Percentiles rank a stretch among this genome's conserved stretches.
Evolutionary conservation across 495 filamentous ascomycete species (phyloP).

Genomic region (Penicillium chermesinum): DNA sequence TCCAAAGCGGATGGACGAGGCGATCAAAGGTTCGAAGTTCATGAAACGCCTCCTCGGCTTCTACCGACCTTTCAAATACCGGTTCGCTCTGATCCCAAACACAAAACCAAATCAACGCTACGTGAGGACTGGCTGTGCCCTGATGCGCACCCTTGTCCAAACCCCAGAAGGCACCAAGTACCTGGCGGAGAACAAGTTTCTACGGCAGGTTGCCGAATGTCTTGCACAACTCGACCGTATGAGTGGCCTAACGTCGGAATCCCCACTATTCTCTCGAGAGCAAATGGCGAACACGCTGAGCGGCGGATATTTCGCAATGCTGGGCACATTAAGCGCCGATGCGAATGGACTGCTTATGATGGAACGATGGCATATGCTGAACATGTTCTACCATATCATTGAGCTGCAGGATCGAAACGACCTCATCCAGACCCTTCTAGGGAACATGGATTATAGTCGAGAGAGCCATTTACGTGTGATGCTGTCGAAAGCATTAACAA

Average conservation of each 20-base stretch:
- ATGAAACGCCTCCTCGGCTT: constrained; percentile 91
- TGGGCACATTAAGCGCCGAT: constrained; percentile 80
- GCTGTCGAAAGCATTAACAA: constrained; percentile 85
- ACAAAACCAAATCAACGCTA: constrained; percentile 93
- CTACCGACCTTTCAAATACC: constrained; percentile 93
- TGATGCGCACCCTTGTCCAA: constrained; percentile 81
- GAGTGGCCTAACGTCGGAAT: constrained; percentile 82
- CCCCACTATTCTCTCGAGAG: constrained; percentile 80
- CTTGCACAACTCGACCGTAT: constrained; percentile 88
- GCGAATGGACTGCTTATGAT: constrained; percentile 80
- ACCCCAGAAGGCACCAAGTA: constrained; percentile 78
- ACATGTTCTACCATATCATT: constrained; percentile 98
- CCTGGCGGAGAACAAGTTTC: constrained; percentile 83
- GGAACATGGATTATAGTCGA: constrained; percentile 85
- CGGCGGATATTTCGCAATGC: constrained; percentile 88
- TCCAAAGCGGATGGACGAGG: constrained; percentile 86
- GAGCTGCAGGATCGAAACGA: constrained; percentile 87
- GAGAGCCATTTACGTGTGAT: constrained; percentile 88
- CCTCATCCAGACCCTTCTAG: constrained; percentile 76
- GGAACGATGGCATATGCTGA: constrained; percentile 93
- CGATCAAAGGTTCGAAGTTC: constrained; percentile 91
- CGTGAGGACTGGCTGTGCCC: constrained; percentile 77
- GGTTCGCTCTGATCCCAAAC: constrained; percentile 80
- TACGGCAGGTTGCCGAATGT: constrained; percentile 91
- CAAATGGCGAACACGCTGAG: constrained; percentile 79